A percentile compares a stretch with the other conserved stretches of the same genome.
phyloP scores from a whole-genome alignment of 2,329 filamentous ascomycete species.

The Penicillium sp. region DNA sequence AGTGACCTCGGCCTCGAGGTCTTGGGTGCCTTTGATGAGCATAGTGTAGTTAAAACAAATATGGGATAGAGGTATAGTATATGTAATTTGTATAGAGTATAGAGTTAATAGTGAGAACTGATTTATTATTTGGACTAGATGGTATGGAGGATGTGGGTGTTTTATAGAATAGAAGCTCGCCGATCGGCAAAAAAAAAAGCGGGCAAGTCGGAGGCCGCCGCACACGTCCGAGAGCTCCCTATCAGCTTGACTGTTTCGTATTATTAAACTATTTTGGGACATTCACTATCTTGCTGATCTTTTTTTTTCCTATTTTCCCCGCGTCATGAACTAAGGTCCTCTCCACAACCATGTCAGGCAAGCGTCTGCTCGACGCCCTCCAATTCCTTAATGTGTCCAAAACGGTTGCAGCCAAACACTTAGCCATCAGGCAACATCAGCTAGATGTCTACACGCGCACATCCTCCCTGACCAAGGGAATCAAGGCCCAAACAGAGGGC shows the following conservation, averaged over 20 bases:
- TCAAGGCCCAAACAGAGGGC: constrained; percentile 61
- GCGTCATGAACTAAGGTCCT: constrained; percentile 22
- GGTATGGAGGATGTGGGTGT: not conserved
- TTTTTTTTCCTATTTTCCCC: constrained; percentile 11
- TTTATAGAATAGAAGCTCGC: constrained; percentile 1
- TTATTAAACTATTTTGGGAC: not conserved
- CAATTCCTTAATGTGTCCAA: constrained; percentile 68
- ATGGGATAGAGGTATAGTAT: not conserved
- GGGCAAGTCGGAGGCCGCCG: constrained; percentile 19
- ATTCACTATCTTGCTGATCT: constrained; percentile 6
- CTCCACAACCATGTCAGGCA: constrained; percentile 49
- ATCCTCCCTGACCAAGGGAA: constrained; percentile 61
- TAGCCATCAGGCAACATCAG: constrained; percentile 59
- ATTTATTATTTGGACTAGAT: not conserved
- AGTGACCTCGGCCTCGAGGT: constrained; percentile 41
- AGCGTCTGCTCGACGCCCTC: constrained; percentile 68
- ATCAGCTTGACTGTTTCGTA: constrained; percentile 14
- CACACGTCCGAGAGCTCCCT: constrained; percentile 17
- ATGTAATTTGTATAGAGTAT: constrained; percentile 1
- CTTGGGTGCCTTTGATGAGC: constrained; percentile 18
- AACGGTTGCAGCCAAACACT: constrained; percentile 63
- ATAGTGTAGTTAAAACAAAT: constrained; percentile 17
- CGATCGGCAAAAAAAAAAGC: constrained; percentile 15
- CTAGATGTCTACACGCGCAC: constrained; percentile 63
- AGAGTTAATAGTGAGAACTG: not conserved